Base-by-base conservation (phyloP, 768 basidiomycete species). In the Thelephora ganbajun region DNA sequence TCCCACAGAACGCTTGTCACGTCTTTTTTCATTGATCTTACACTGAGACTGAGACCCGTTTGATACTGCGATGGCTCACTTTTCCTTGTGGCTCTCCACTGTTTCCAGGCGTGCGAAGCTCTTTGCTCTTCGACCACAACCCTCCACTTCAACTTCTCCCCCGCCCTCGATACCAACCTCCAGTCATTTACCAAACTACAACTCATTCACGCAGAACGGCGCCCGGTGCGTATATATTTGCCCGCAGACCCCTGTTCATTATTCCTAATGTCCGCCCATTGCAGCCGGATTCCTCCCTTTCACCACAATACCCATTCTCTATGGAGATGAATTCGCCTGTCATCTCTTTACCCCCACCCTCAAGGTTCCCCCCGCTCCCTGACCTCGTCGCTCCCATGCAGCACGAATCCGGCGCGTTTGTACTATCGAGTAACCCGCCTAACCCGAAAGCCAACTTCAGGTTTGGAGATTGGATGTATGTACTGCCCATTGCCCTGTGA, bases 391-490 rank as follows among this genome's bases (percentile, higher is more conserved):
- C 46, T 5, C 49, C 45, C 34, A 23, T 46, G 9, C 26, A 30
- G 9, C 5, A 30, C 9, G 26, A 30, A 4, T 30, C 26, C 26
- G 9, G 26, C 9, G 9, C 39, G 11, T 41, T 41, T 14, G 18
- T 22, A n/a, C 52, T 62, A 33, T 61, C 59, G 4, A 56, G 50
- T 48, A 65, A 63, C 50, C 62, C 62, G 11, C 62, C 62, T n/a
- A 63, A 61, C 50, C 55, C 59, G 19, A 57, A 57, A 52, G 55
- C 58, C 20, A 56, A 46, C 36, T 66, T 63, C 50, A 45, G 64
- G 16, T 49, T 56, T 4, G 64, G 64, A 1, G 64, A 66, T 41
- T 66, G 64, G 64, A 55, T 62, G 63, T 65, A 45, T 45, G 62
- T 57, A 3, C 18, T 16, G 35, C 34, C 11, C 6, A 6, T 36